Percentiles rank a stretch among this genome's conserved stretches.
These are phyloP conservation scores for Suillus discolor DNA, from an alignment of 768 basidiomycete genomes.

Conservation along the genomic window DNA sequence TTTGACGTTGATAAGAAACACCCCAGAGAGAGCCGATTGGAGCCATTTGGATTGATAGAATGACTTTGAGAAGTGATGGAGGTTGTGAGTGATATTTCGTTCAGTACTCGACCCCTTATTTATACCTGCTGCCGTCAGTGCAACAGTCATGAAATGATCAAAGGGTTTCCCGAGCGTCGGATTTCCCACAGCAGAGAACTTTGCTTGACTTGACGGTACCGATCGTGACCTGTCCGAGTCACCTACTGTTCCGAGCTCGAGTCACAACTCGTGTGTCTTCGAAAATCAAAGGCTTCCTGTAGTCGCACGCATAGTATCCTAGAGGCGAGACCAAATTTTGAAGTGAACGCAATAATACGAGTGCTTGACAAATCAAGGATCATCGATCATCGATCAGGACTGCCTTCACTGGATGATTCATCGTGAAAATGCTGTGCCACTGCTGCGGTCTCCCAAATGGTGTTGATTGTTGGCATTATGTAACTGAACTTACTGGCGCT, in stretches of 20 bases:
- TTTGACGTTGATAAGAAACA: conserved; percentile 25
- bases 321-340: not conserved
- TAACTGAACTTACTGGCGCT: too few species aligned
- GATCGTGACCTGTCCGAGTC: not conserved
- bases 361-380: not conserved
- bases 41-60: conserved; percentile 18
- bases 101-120: not conserved
- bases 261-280: not conserved
- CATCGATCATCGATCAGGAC: not conserved
- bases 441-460: too few species aligned
- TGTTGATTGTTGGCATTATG: too few species aligned
- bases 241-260: not conserved
- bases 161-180: not conserved
- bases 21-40: conserved; percentile 33
- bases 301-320: not conserved
- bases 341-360: not conserved
- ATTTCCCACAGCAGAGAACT: not conserved
- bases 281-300: not conserved
- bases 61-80: not conserved
- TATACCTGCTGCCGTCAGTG: not conserved
- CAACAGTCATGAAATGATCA: not conserved
- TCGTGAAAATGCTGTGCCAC: not conserved
- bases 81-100: not conserved
- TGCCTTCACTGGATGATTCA: not conserved
- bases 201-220: not conserved